These are phyloP conservation scores for Epichloe typhina DNA, from an alignment of 2,329 filamentous ascomycete genomes.

Conservation along the genomic window DNA sequence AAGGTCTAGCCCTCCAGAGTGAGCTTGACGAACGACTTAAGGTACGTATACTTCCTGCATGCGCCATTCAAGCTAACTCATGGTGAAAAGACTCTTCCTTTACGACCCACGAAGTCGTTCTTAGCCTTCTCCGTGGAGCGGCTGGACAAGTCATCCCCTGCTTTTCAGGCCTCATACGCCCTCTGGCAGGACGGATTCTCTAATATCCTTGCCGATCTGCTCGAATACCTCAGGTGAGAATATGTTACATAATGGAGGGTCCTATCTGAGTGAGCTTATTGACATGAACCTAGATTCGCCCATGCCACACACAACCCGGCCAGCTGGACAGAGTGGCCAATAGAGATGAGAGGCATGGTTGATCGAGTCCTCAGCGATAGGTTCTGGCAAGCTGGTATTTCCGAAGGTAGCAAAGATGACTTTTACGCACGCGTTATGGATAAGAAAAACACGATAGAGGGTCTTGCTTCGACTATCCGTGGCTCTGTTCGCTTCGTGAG, in stretches of 20 bases:
- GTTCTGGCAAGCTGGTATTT: constrained; percentile 98
- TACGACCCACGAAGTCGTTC: constrained; percentile 82
- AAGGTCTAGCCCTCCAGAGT: constrained; percentile 66
- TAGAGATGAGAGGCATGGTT: constrained; percentile 65
- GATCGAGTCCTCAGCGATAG: constrained; percentile 78
- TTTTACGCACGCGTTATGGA: constrained; percentile 87
- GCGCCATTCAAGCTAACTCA: constrained; percentile 6
- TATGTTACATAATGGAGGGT: background rate
- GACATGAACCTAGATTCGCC: constrained; percentile 46
- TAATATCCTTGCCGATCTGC: constrained; percentile 68
- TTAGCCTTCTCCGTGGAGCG: constrained; percentile 88
- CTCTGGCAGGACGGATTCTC: constrained; percentile 83
- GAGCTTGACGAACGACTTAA: constrained; percentile 66
- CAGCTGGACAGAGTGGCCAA: constrained; percentile 68
- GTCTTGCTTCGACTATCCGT: constrained; percentile 83
- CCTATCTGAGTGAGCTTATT: background rate
- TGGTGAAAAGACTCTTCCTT: constrained; percentile 47
- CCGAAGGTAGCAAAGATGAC: constrained; percentile 86
- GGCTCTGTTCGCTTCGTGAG: constrained; percentile 80
- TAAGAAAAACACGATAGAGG: constrained; percentile 81
- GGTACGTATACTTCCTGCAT: constrained; percentile 23
- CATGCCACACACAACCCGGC: constrained; percentile 81
- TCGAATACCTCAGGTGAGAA: constrained; percentile 64
- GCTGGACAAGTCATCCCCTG: constrained; percentile 56
- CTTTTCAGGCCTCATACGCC: constrained; percentile 61